Evolutionary conservation across 805 yeast genomes (phyloP).

Genomic region (Barnettozyma pratensis): DNA sequence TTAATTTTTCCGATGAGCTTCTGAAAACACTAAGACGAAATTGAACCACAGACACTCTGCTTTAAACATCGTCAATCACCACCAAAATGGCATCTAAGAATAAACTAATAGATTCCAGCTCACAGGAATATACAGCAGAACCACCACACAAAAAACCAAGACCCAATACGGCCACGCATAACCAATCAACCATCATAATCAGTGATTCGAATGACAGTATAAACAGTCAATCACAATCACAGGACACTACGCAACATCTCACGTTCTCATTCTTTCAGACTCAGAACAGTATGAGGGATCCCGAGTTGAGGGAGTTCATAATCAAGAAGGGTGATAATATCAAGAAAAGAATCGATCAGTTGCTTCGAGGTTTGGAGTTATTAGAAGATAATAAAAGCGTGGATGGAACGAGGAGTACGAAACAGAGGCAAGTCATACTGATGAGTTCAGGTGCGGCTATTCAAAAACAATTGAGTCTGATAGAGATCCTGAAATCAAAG

Average conservation of each 20-base stretch:
- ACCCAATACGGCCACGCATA: no score
- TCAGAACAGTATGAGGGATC: slow-evolving; percentile 1
- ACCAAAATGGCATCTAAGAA: not conserved
- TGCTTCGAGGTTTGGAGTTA: slow-evolving; percentile 2
- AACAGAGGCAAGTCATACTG: slow-evolving; percentile 6
- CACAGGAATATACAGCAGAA: not conserved
- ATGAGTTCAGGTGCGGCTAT: slow-evolving; percentile 22
- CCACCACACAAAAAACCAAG: not conserved
- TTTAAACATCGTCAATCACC: no score
- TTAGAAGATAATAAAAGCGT: not conserved
- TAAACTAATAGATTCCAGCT: not conserved
- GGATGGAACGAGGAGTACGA: not conserved
- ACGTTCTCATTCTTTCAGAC: slow-evolving; percentile 4
- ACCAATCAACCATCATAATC: not conserved
- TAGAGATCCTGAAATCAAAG: slow-evolving; percentile 20
- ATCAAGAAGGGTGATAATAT: slow-evolving; percentile 23
- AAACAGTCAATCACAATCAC: not conserved
- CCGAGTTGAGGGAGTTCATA: slow-evolving; percentile 1
- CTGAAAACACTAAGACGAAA: no score
- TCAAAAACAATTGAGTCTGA: slow-evolving; percentile 19
- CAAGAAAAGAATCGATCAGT: slow-evolving; percentile 12
- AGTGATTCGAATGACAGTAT: not conserved
- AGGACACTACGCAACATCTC: not conserved
- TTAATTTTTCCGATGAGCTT: no score
- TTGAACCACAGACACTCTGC: no score